These are phyloP conservation scores for Syzygium syzygioides DNA, from an alignment of 441 rosid species.

Conservation along the genomic window DNA sequence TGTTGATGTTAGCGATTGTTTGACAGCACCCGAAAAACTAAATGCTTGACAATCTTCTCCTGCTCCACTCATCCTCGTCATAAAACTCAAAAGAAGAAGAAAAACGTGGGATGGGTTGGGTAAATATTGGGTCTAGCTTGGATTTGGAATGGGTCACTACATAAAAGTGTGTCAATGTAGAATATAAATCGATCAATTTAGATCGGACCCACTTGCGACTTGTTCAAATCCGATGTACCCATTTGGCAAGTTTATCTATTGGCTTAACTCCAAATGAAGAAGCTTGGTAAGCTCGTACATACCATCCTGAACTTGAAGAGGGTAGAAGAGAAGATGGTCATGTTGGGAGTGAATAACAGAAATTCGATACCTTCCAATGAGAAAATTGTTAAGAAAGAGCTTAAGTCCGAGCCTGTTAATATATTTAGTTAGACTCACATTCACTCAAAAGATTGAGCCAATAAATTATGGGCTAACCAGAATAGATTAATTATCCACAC, in stretches of 20 bases:
- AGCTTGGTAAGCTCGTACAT: background rate
- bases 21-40: background rate
- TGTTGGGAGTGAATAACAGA: too few relatives aligned
- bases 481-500: too few relatives aligned
- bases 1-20: background rate
- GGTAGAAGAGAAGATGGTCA: background rate
- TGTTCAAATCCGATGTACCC: background rate
- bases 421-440: too few relatives aligned
- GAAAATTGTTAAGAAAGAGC: too few relatives aligned
- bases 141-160: background rate
- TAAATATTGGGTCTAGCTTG: background rate
- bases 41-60: background rate
- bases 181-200: background rate
- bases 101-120: background rate
- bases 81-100: background rate
- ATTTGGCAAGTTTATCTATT: accelerated
- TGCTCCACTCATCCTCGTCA: background rate
- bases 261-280: background rate
- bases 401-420: too few relatives aligned
- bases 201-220: background rate
- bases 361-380: too few relatives aligned
- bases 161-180: background rate
- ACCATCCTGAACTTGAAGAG: background rate
- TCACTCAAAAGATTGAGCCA: too few relatives aligned
- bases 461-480: too few relatives aligned